A percentile compares a stretch with the other conserved stretches of the same genome.
Evolutionary conservation across 495 filamentous ascomycete species (phyloP).

Genomic region (Penicillium antarcticum): DNA sequence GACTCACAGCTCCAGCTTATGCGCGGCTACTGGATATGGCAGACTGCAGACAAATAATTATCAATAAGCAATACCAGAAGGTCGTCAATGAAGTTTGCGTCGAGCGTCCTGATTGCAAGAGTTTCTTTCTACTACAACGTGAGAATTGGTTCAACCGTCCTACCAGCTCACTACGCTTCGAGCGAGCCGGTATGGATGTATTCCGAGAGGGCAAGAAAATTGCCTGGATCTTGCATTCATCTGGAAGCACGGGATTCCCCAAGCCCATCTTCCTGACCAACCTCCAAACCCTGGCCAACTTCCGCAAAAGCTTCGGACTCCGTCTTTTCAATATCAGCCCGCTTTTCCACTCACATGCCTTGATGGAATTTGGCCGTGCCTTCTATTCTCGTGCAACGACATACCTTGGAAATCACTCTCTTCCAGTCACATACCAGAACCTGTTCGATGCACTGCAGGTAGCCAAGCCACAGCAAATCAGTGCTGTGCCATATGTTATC

Average conservation of each 20-base stretch:
- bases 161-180: conserved; percentile 5
- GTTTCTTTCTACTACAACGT: conserved; percentile 9
- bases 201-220: conserved; percentile 33
- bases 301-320: conserved; percentile 26
- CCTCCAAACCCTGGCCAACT: conserved; percentile 36
- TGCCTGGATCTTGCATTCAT: conserved; percentile 54
- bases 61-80: conserved; percentile 14
- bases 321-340: conserved; percentile 50
- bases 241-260: conserved; percentile 58
- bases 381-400: conserved; percentile 45
- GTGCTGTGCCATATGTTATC: conserved; percentile 54
- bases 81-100: conserved; percentile 15
- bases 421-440: conserved; percentile 52
- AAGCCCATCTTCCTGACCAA: conserved; percentile 48
- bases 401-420: conserved; percentile 45
- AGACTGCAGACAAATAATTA: conserved; percentile 36
- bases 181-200: conserved; percentile 10
- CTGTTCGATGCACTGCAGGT: conserved; percentile 45
- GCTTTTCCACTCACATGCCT: conserved; percentile 49
- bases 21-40: conserved; percentile 45
- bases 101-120: conserved; percentile 10
- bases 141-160: conserved; percentile 21
- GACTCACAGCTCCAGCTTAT: conserved; percentile 49
- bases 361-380: conserved; percentile 42
- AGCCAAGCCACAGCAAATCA: conserved; percentile 46